Evolutionary conservation across 441 rosid species (phyloP).

Genomic region (Viola pubescens): DNA sequence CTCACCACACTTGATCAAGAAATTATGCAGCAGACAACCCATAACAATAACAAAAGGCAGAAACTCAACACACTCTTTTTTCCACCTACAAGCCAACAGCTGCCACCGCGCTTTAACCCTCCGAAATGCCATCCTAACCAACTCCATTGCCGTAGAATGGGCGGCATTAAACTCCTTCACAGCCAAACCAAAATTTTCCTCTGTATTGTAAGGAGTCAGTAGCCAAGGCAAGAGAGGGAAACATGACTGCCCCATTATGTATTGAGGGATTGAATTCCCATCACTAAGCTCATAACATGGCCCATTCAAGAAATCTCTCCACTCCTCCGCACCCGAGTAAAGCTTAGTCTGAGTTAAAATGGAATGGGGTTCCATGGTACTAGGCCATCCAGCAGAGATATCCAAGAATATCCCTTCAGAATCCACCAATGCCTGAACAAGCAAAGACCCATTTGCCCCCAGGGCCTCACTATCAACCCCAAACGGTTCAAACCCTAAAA

Average conservation of each 20-base stretch:
- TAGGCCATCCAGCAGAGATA: slow-evolving; percentile 82
- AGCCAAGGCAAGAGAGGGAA: slow-evolving; percentile 73
- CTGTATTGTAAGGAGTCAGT: slow-evolving; percentile 54
- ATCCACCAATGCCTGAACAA: slow-evolving; percentile 76
- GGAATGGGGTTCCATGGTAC: slow-evolving; percentile 35
- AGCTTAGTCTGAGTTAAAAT: slow-evolving; percentile 44
- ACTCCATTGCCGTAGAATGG: slow-evolving; percentile 36
- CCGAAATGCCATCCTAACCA: slow-evolving; percentile 36
- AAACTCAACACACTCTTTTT: slow-evolving; percentile 47
- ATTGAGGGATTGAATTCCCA: slow-evolving; percentile 45
- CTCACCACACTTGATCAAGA: slow-evolving; percentile 44
- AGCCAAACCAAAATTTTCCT: slow-evolving; percentile 29
- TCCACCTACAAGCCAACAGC: slow-evolving; percentile 55
- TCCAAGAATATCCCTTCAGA: slow-evolving; percentile 55
- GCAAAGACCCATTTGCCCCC: slow-evolving; percentile 38
- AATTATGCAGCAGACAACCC: slow-evolving; percentile 64
- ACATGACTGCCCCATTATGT: slow-evolving; percentile 55
- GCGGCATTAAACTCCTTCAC: slow-evolving; percentile 44
- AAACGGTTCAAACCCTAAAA: slow-evolving; percentile 52
- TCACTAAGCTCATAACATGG: slow-evolving; percentile 30
- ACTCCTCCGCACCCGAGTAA: slow-evolving; percentile 34
- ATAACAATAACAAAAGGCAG: slow-evolving; percentile 54
- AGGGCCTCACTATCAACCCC: slow-evolving; percentile 35
- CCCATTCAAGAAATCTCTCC: slow-evolving; percentile 39
- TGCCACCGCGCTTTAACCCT: slow-evolving; percentile 51